Base-by-base conservation (phyloP, 148 eudicot genomes). In the Arctostaphylos glauca region DNA sequence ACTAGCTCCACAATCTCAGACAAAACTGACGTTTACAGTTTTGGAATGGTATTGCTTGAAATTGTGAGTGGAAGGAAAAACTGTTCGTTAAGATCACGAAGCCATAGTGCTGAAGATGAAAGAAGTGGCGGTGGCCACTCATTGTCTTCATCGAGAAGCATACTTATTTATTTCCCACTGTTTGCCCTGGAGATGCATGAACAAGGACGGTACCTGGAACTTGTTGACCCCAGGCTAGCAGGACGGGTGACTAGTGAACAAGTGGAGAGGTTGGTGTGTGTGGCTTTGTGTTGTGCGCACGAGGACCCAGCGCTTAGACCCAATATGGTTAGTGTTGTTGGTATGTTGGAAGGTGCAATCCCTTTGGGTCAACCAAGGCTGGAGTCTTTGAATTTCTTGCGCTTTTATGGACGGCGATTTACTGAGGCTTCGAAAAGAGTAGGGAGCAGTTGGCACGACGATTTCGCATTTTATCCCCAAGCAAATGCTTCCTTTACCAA, bases 1-100 rank as follows among this genome's bases (percentile, higher is more conserved):
- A 93, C 95, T 4, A 93, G 91, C 88, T 92, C 98, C 3, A 87
- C 97, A 10, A 84, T 95, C 70, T 92, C 98, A 0, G 95, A 92
- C 47, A 95, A 92, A 85, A 90, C 95, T 1, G 98, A 95, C 83
- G 95, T 95, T 52, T 95, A 95, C 67, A 95, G 98, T 83, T 95
- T 83, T 31, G 98, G 98, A 6, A 95, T 95, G 98, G 97, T 93
- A 56, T 83, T 93, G 21, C 89, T 94, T 48, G 98, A 94, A 79
- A 82, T 93, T 10, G 91, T 94, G 62, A 92, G 94, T 47, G 98
- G 98, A 18, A 89, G 94, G 71, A 95, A 93, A 82, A 95, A 95
- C 85, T 93, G 95, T 49, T 80, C 78, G 0, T 58, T 80, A 2
- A 82, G 76, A 83, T 68, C 89, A 14, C 87, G 70, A 9, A 91